Base-by-base conservation (phyloP, 441 rosid genomes). In the Arabidopsis hybrid region DNA sequence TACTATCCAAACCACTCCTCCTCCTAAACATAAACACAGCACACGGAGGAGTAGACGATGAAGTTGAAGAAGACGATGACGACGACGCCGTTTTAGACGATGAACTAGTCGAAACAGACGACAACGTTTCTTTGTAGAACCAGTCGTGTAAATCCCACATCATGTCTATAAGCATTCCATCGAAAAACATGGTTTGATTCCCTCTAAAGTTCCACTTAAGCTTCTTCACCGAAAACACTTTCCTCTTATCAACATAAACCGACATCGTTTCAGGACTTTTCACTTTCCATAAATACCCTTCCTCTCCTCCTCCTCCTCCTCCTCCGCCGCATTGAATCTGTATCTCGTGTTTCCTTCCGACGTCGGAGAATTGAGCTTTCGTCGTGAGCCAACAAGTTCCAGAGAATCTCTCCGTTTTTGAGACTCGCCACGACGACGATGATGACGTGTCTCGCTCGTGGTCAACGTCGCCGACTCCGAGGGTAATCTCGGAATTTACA, bases 141-240 rank as follows among this genome's bases (percentile, higher is more conserved):
- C 96, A 95, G 17, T 83, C 93, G 70, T 92, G 96, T 36, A 91
- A 76, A 82, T 95, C 98, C 99, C 99, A 95, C 98, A 95, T 91
- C 91, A 92, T 76, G 52, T 95, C 98, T 17, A 95, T 88, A 78
- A 88, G 18, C 72, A 86, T 69, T 5, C 96, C 97, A 34, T 92
- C 99, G 75, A 95, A 72, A 26, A 86, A 91, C 8, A 95, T 86
- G 0, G 90, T 85, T 62, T 89, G 97, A 53, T 89, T 95, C 78
- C 99, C 99, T 70, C 99, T 85, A 42, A 95, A 95, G 72, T 95
- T 95, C 98, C 96, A 95, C 32, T 80, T 85, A 58, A 95, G 78
- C 70, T 87, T 81, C 85, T 87, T 87, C 69, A 88, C 91, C 43
- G 86, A 78, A 35, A 92, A 84, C 11, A 85, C 77, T 72, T 16